Percentiles rank a stretch among this genome's conserved stretches.
phyloP scores from a whole-genome alignment of 306 rosid genomes.

The Leucaena leucocephala region DNA sequence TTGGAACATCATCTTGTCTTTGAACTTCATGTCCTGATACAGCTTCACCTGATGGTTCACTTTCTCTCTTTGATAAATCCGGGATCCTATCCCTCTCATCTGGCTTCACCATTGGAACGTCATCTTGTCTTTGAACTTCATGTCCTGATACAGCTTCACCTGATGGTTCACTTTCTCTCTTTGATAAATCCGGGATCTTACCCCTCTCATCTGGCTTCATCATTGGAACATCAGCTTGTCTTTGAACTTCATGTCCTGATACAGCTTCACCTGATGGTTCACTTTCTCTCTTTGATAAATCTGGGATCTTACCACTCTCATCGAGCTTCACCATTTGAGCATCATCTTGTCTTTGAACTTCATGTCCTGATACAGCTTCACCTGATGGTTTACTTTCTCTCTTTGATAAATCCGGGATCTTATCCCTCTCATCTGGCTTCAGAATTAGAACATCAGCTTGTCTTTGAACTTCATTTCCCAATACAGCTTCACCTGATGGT shows the following conservation, averaged over 20 bases:
- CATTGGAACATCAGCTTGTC: constrained; percentile 46
- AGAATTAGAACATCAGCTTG: constrained; percentile 43
- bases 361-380: constrained; percentile 38
- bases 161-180: constrained; percentile 24
- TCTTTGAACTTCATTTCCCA: constrained; percentile 32
- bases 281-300: constrained; percentile 31
- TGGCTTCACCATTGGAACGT: constrained; percentile 51
- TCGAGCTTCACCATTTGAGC: constrained; percentile 51
- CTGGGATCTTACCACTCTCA: constrained; percentile 19
- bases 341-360: constrained; percentile 36
- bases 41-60: constrained; percentile 33
- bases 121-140: constrained; percentile 26
- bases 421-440: constrained; percentile 44
- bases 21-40: constrained; percentile 35
- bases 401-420: constrained; percentile 24
- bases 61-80: constrained; percentile 30
- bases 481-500: constrained; percentile 34
- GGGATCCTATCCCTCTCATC: constrained; percentile 35
- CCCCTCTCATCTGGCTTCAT: constrained; percentile 46
- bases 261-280: constrained; percentile 36
- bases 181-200: constrained; percentile 3
- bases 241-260: constrained; percentile 32
- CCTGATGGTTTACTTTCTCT: constrained; percentile 23
- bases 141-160: constrained; percentile 36
- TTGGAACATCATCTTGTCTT: constrained; percentile 46